Conservation (phyloP, 352 stramenopile genomes). For the Pythium coloratum region DNA sequence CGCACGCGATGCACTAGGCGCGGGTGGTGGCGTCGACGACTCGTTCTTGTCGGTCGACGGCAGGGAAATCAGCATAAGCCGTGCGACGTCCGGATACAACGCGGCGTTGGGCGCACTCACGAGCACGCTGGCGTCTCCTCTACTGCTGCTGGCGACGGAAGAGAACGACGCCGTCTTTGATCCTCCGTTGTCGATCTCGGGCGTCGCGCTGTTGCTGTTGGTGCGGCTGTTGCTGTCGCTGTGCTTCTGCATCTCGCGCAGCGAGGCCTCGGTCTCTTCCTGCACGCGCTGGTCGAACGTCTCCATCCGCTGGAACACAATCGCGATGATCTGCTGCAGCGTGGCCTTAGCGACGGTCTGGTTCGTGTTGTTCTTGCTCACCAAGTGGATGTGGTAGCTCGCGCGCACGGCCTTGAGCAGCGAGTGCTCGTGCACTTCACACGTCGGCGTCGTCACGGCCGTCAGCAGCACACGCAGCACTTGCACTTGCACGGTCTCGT, state of each 20-base stretch:
- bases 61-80: not conserved
- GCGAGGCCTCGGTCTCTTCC: constrained; percentile 59
- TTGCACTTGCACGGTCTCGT: constrained; percentile 92
- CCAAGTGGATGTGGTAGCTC: constrained; percentile 96
- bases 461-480: constrained; percentile 92
- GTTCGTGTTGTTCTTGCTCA: constrained; percentile 91
- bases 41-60: not conserved
- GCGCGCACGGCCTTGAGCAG: constrained; percentile 95
- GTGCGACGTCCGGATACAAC: constrained; percentile 51
- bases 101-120: constrained; percentile 20
- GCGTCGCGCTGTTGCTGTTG: constrained; percentile 7
- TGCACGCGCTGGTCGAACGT: constrained; percentile 78
- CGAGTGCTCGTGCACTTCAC: constrained; percentile 90
- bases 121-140: not conserved
- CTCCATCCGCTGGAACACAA: constrained; percentile 98
- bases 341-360: constrained; percentile 97
- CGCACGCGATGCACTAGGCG: not conserved
- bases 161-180: constrained; percentile 20
- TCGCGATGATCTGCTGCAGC: constrained; percentile 96
- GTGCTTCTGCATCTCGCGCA: constrained; percentile 49
- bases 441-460: constrained; percentile 88
- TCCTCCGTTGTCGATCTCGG: constrained; percentile 3
- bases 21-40: not conserved
- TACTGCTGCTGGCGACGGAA: constrained; percentile 19
- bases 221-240: constrained; percentile 20